phyloP scores from a whole-genome alignment of 495 filamentous ascomycete species.

The Xylaria acuta region DNA sequence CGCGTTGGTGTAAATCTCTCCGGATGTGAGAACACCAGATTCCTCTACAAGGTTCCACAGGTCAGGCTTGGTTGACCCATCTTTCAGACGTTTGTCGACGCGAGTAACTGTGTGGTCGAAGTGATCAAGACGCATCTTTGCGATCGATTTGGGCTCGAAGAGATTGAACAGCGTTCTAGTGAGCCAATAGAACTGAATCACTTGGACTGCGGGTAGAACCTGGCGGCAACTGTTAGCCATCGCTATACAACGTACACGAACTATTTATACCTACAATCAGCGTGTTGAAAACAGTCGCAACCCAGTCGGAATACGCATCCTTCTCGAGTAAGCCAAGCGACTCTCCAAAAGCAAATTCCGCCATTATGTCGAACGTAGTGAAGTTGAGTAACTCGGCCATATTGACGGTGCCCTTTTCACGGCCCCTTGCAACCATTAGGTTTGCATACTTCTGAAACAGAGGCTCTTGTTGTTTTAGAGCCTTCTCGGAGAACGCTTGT shows the following conservation, averaged over 20 bases:
- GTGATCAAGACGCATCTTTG: constrained; percentile 20
- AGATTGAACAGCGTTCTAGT: constrained; percentile 2
- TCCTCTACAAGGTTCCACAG: constrained; percentile 24
- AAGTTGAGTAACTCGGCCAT: constrained; percentile 41
- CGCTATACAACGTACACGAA: not conserved
- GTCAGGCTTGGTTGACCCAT: constrained; percentile 15
- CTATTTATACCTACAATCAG: constrained; percentile 9
- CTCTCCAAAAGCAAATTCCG: constrained; percentile 56
- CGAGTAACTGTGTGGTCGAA: constrained; percentile 23
- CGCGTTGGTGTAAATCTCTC: constrained; percentile 23
- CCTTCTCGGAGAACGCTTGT: constrained; percentile 55
- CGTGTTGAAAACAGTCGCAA: constrained; percentile 25
- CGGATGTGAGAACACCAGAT: constrained; percentile 12
- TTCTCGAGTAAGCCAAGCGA: constrained; percentile 50
- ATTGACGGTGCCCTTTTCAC: constrained; percentile 37
- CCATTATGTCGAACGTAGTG: constrained; percentile 57
- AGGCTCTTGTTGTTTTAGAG: constrained; percentile 51
- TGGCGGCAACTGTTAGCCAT: not conserved
- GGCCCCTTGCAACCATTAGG: constrained; percentile 38
- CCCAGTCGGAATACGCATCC: constrained; percentile 14
- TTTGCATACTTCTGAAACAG: constrained; percentile 52
- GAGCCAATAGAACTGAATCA: constrained; percentile 22
- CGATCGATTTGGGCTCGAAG: constrained; percentile 14
- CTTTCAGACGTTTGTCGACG: constrained; percentile 20
- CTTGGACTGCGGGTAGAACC: constrained; percentile 19